Conservation (phyloP, 495 filamentous ascomycete species). For the Pyrenula aspistea region DNA sequence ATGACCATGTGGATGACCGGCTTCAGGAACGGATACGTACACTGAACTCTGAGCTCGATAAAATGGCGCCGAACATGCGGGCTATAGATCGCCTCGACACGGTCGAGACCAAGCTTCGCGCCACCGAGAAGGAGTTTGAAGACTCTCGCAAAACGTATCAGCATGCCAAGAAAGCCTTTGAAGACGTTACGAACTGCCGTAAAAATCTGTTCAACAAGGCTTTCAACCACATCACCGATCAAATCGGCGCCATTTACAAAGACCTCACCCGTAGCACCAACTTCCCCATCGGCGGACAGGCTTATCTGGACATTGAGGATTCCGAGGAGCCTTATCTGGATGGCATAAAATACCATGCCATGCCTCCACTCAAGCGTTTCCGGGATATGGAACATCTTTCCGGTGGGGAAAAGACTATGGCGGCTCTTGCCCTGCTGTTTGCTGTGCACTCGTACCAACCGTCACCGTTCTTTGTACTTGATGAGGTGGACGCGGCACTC, state of each 20-base stretch:
- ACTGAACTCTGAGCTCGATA: constrained; percentile 70
- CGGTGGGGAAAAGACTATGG: constrained; percentile 98
- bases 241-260: constrained; percentile 87
- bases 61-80: constrained; percentile 91
- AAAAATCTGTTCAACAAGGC: constrained; percentile 90
- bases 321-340: constrained; percentile 82
- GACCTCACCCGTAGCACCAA: constrained; percentile 79
- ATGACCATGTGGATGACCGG: constrained; percentile 62
- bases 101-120: constrained; percentile 70
- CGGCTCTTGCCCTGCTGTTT: constrained; percentile 86
- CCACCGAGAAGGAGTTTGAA: constrained; percentile 82
- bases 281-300: constrained; percentile 84
- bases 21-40: constrained; percentile 65
- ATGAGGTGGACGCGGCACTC: constrained; percentile 95
- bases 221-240: constrained; percentile 87
- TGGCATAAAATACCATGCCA: constrained; percentile 95
- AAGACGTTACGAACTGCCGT: constrained; percentile 65
- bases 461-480: constrained; percentile 91
- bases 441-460: constrained; percentile 93
- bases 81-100: constrained; percentile 85
- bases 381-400: constrained; percentile 97
- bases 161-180: constrained; percentile 70
- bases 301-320: constrained; percentile 89
- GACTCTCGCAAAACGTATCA: constrained; percentile 61
- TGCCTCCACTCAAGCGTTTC: constrained; percentile 97